Evolutionary conservation across 1,284 basidiomycete genomes (phyloP), one percentile per base, ranked within the genome.

Genomic region (Ganoderma leucocontextum): DNA sequence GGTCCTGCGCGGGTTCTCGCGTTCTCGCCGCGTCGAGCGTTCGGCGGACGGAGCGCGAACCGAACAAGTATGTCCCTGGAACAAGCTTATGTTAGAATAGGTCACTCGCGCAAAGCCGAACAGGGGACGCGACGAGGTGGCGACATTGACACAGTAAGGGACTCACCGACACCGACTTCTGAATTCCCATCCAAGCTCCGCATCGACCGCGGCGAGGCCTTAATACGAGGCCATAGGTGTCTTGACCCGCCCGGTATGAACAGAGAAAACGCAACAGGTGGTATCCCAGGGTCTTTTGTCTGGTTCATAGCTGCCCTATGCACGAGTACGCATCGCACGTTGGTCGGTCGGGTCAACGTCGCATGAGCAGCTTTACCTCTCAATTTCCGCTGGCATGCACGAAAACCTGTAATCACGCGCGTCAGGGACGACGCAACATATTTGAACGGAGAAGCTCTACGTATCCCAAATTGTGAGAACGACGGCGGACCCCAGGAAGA

Each of bases 361-460:
- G 35, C 41, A 44, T 39, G 52, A 49, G 39, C 41, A n/a, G 9
- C 19, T 33, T n/a, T 38, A 19, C 35, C 55, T 22, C 17, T n/a
- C 35, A 58, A 38, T 58, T 53, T 47, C 61, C 61, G 61, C n/a
- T 19, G 33, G 49, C 57, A 52, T 60, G 47, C 44, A 25, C 39
- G 52, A 36, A 41, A 62, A 62, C 19, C 17, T 39, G 57, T 55
- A 63, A 69, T 66, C 67, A 68, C 65, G 67, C 67, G 64, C 70
- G 70, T 57, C 70, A 65, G 63, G 7, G 41, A 22, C 35, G 8
- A 47, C 60, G 59, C 55, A 15, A 53, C 33, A 49, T 15, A 39
- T 58, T 58, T 35, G 44, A 52, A 39, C 44, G 58, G 42, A 15
- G 57, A 47, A 44, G 33, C 25, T 36, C 25, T 15, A 13, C 29